Conservation (phyloP, 108 stramenopile genomes). For the Cyclostephanos tholiformis region DNA sequence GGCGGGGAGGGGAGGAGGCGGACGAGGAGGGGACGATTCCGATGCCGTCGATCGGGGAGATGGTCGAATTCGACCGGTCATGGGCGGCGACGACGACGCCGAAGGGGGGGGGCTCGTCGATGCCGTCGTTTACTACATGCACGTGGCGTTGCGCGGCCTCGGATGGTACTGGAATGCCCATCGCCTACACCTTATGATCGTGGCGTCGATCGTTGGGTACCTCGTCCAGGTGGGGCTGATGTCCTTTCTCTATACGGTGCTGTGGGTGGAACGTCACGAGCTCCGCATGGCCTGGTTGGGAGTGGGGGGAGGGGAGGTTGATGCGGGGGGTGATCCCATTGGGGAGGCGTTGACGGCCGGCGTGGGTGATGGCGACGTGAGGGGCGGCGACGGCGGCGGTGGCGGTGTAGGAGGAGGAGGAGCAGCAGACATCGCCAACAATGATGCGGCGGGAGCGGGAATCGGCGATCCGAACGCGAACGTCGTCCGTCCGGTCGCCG, state of each 20-base stretch:
- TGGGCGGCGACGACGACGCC: background rate
- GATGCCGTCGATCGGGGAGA: background rate
- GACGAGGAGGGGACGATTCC: background rate
- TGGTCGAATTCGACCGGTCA: background rate
- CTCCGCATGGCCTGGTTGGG: constrained; percentile 30
- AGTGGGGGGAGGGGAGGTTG: background rate
- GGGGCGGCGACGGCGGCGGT: background rate
- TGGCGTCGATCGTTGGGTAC: constrained; percentile 37
- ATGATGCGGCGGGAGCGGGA: background rate
- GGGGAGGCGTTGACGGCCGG: constrained; percentile 2
- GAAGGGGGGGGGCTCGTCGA: constrained; percentile 11
- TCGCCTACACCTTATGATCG: constrained; percentile 24
- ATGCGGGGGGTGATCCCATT: background rate
- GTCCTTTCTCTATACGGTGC: constrained; percentile 44
- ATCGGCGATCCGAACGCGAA: background rate
- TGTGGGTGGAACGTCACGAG: constrained; percentile 45
- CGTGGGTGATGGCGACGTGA: too few relatives aligned
- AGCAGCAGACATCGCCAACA: background rate
- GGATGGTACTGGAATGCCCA: constrained; percentile 27
- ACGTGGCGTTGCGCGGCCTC: background rate
- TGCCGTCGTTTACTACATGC: background rate
- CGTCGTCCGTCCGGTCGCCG: background rate
- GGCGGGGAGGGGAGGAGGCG: constrained; percentile 7
- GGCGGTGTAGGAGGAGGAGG: background rate
- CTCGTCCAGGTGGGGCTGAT: constrained; percentile 39